These are phyloP conservation scores for Chaetomium globosum DNA, from an alignment of 2,329 filamentous ascomycete species.

Conservation along the genomic window DNA sequence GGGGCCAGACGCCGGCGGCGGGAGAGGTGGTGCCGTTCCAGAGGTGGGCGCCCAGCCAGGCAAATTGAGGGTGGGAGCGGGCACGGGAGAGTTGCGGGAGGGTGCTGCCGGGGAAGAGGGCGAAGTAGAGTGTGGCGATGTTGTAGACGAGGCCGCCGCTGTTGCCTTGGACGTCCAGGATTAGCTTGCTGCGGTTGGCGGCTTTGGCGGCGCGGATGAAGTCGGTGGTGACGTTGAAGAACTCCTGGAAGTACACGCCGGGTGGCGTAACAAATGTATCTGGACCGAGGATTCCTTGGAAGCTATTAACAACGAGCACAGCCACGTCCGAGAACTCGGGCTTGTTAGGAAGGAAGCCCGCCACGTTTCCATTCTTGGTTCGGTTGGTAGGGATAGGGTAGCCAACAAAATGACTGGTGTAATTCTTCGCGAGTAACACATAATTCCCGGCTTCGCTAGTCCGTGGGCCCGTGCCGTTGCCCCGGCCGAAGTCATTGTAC, in stretches of 20 bases:
- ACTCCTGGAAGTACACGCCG: neutral
- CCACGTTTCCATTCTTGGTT: neutral
- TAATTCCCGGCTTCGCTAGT: neutral
- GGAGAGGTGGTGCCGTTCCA: slow-evolving; percentile 33
- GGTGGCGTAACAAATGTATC: neutral
- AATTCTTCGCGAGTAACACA: slow-evolving; percentile 14
- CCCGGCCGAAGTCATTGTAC: slow-evolving; percentile 17
- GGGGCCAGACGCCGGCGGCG: slow-evolving; percentile 24
- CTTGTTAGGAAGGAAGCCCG: slow-evolving; percentile 16
- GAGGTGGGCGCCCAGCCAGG: slow-evolving; percentile 25
- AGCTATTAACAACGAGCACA: slow-evolving; percentile 23
- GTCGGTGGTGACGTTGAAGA: slow-evolving; percentile 8
- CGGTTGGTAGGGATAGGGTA: slow-evolving; percentile 19
- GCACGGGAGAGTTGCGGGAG: slow-evolving; percentile 30
- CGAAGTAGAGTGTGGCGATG: slow-evolving; percentile 19
- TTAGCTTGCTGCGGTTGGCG: slow-evolving; percentile 27
- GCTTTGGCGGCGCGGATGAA: slow-evolving; percentile 19
- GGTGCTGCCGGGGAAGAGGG: slow-evolving; percentile 40
- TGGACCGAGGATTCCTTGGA: neutral
- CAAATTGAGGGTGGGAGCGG: slow-evolving; percentile 30
- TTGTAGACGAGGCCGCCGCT: slow-evolving; percentile 23
- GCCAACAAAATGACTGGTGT: slow-evolving; percentile 6
- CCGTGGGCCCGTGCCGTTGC: neutral
- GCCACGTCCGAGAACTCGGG: slow-evolving; percentile 15
- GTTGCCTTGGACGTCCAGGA: slow-evolving; percentile 33